Percentiles rank a stretch among this genome's conserved stretches.
Conservation (phyloP, 768 basidiomycete genomes). For the Trametes punicea region DNA sequence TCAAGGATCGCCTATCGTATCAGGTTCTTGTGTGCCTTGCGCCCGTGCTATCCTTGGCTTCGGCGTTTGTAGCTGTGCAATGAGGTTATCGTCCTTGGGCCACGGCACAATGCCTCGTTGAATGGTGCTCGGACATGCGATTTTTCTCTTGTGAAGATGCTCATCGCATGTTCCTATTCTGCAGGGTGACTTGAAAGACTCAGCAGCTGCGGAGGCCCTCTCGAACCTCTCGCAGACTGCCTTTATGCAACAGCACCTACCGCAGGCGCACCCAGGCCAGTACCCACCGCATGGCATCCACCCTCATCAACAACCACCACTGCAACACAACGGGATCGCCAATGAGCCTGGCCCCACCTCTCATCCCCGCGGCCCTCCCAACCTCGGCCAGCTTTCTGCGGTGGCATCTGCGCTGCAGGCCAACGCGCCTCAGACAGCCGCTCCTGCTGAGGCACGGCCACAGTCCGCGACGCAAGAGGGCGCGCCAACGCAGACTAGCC, state of each 20-base stretch:
- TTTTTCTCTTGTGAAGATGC: no score
- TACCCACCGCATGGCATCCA: conserved; percentile 20
- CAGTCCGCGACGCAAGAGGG: conserved; percentile 1
- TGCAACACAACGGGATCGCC: conserved; percentile 6
- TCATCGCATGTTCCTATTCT: background rate
- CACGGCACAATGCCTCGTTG: no score
- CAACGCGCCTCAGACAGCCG: background rate
- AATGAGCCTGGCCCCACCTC: conserved; percentile 31
- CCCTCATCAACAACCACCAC: conserved; percentile 14
- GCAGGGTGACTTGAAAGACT: conserved; percentile 51
- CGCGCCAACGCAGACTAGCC: conserved; percentile 6
- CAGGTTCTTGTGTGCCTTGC: background rate
- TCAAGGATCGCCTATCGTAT: background rate
- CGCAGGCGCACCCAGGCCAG: conserved; percentile 16
- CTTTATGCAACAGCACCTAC: conserved; percentile 22
- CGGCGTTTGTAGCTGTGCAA: background rate
- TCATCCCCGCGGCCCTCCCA: conserved; percentile 30
- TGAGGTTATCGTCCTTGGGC: background rate
- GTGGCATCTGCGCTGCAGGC: conserved; percentile 20
- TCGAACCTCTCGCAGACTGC: conserved; percentile 50
- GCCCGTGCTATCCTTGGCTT: conserved; percentile 4
- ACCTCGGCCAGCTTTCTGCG: conserved; percentile 24
- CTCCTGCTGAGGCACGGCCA: conserved; percentile 1
- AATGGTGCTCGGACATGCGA: no score
- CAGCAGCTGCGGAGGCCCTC: conserved; percentile 55